Evolutionary conservation across 306 rosid species (phyloP), one percentile per base, ranked within the genome.

Genomic region (Fragaria iinumae): DNA sequence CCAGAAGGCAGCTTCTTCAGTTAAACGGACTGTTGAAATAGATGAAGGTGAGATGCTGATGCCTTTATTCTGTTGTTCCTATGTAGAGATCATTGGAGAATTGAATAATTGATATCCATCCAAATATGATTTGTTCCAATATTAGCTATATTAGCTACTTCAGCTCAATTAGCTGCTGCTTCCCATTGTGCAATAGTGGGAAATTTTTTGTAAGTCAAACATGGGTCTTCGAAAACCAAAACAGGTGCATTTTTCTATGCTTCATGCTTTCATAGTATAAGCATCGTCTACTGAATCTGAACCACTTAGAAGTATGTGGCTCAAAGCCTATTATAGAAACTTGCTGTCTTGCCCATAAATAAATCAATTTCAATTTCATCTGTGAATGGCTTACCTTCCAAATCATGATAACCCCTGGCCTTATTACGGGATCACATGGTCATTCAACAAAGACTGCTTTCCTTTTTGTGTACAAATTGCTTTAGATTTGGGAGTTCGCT

Each of bases 21-120:
- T 71, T 69, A 69, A 76, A 8, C 82, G 48, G 73, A 41, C 90
- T 8, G 45, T 78, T 29, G 81, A 76, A 48, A 44, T 56, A 20
- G 89, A 85, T 36, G 76, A 83, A 72, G 91, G 97, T 91, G 82
- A 38, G 20, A 27, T 62, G 64, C 74, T 18, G 50, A 53, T 8
- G 12, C 23, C 45, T 69, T 53, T 11, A 34, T 47, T 63, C 27
- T 71, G 53, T 52, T 8, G 27, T 63, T 75, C 64, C 53, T 39
- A 63, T 73, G 8, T 45, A 50, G 50, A 25, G 17, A 72, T 38
- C 57, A 38, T 53, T 50, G 32, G 23, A 76, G 59, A 18, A 64
- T 32, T 39, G 49, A 69, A 44, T 44, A 21, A 68, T 44, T 21
- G 25, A 29, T 47, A 11, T 48, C 48, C 67, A 64, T 63, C 62